Evolutionary conservation across 495 filamentous ascomycete species (phyloP).

Genomic region (Baudoinia panamericana): DNA sequence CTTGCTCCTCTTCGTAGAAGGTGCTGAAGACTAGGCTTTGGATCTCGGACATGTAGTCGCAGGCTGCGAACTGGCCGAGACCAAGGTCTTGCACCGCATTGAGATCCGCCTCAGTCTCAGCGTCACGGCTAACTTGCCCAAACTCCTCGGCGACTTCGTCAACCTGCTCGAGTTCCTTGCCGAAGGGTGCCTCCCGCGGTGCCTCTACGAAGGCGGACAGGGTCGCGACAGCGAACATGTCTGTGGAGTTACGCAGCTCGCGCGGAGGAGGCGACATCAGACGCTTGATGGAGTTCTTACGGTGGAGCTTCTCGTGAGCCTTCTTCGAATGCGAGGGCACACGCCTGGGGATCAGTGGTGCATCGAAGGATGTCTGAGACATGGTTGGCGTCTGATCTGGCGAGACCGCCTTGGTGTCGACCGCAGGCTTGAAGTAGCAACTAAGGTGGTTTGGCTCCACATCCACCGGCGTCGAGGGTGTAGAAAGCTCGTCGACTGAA

Average conservation of each 20-base stretch:
- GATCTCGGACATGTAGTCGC: conserved; percentile 79
- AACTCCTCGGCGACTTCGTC: conserved; percentile 81
- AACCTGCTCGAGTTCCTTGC: conserved; percentile 59
- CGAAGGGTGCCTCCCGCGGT: conserved; percentile 41
- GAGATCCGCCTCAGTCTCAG: conserved; percentile 45
- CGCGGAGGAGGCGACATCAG: conserved; percentile 32
- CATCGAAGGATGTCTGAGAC: conserved; percentile 22
- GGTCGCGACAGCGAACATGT: conserved; percentile 42
- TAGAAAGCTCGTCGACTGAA: conserved; percentile 45
- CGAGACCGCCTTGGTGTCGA: conserved; percentile 29
- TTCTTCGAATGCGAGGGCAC: conserved; percentile 77
- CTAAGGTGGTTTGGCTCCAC: conserved; percentile 69
- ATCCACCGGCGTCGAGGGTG: conserved; percentile 34
- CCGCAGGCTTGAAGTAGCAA: conserved; percentile 54
- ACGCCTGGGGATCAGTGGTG: conserved; percentile 58
- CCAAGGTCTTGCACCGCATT: conserved; percentile 47
- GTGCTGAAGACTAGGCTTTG: conserved; percentile 37
- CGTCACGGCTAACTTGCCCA: conserved; percentile 35
- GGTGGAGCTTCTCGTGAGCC: conserved; percentile 51
- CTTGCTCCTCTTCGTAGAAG: conserved; percentile 1
- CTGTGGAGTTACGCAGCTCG: conserved; percentile 19
- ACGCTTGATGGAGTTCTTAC: conserved; percentile 48
- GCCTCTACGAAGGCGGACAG: conserved; percentile 28
- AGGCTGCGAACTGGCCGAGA: conserved; percentile 58
- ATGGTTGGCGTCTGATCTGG: conserved; percentile 10